Base-by-base conservation (phyloP, 805 yeast species). In the Candida ponderosae region DNA sequence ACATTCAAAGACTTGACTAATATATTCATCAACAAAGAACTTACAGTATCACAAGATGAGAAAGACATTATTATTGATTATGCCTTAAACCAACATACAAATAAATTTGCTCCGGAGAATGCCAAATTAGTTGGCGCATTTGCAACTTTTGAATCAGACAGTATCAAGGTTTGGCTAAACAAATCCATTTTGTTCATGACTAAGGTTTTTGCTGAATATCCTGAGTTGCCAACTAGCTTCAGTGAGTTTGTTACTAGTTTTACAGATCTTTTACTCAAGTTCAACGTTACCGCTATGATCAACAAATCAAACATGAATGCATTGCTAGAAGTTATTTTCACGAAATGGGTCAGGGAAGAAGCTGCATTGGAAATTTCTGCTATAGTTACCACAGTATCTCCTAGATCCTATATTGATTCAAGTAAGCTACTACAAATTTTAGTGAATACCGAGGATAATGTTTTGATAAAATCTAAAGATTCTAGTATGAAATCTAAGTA, bases 381-480 rank as follows among this genome's bases (percentile, higher is more conserved):
- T 29, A 41, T 74, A 1, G 16, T 67, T 7, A 48, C 76, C 14
- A 40, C 66, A 29, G 46, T 64, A 2, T 68, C 68, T 2, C 47
- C 58, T 1, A 59, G 53, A 29, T 56, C 53, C 20, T 49, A 47
- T 16, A 58, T 70, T 33, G 69, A 74, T 20, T 65, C 57, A 45
- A 67, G 64, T 16, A 80, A 70, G 46, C 62, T 77, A 33, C 56
- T 87, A 10, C 95, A 85, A 48, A 66, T 83, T 9, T 62, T 81
- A 28, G 45, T 82, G 17, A 78, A 74, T 51, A 79, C 76, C 49
- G 72, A 66, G 2, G 40, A 50, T 2, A 70, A 63, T 35, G 45
- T 51, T 0, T 59, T 76, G 31, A 43, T 40, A 14, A 54, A 26
- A 40, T 48, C 4, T 60, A 65, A 5, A 0, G 44, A 39, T 1